Base-by-base conservation (phyloP, 148 eudicot genomes). In the Chenopodium formosanum region DNA sequence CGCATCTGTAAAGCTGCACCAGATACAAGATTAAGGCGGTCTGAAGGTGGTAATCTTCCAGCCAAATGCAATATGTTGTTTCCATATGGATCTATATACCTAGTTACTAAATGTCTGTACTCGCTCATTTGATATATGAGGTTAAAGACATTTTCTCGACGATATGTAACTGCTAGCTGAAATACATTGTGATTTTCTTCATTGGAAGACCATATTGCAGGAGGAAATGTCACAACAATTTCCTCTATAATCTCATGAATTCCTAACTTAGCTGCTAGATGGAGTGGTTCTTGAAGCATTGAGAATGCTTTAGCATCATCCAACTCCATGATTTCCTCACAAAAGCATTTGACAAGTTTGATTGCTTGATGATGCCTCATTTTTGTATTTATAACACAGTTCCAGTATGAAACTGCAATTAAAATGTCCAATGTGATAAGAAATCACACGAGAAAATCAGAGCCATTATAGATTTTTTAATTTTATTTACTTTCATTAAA, bases 51-150 rank as follows among this genome's bases (percentile, higher is more conserved):
- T 53, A 84, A 84, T 47, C 46, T 76, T 20, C 81, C 83, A 2
- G 83, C 86, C 77, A 84, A 65, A 76, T 84, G 86, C 32, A 84
- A 62, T 10, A 84, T 84, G 20, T 82, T 85, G 79, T 85, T 85
- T 37, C 75, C 77, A 13, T 70, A 32, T 10, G 77, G 31, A 50
- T 85, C 87, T 1, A 37, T 70, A 62, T 78, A 79, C 70, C 82
- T 53, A 58, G 83, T 82, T 27, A 85, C 80, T 32, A 85, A 60
- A 78, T 79, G 73, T 23, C 50, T 62, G 13, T 74, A 79, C 12
- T 79, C 80, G 14, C 80, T 82, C 84, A 85, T 81, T 27, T 79
- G 83, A 60, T 74, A 85, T 56, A 85, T 82, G 40, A 85, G 87
- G 65, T 85, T 85, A 50, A 82, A 82, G 4, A 85, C 85, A 34